Evolutionary conservation across 2,329 filamentous ascomycete genomes (phyloP).

Genomic region (Neofusicoccum laricinum): DNA sequence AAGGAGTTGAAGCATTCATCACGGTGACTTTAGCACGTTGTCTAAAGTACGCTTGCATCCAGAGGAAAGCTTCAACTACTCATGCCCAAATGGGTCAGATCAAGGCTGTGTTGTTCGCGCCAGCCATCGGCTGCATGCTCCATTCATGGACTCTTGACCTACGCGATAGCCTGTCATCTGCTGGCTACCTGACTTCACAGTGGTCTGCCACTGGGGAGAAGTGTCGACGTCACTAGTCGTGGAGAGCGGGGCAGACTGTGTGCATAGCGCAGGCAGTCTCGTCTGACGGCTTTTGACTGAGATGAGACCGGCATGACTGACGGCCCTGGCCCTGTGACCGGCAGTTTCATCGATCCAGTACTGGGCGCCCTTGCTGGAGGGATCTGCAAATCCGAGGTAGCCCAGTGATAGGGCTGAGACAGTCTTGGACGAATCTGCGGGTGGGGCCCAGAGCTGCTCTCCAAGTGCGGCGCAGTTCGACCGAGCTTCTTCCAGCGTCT

Average conservation of each 20-base stretch:
- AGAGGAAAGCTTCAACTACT: no score
- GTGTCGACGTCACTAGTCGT: conserved; percentile 19
- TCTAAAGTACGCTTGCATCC: no score
- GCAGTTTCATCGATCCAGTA: conserved; percentile 18
- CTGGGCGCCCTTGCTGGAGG: neutral
- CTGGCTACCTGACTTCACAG: conserved; percentile 20
- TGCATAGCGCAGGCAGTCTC: conserved; percentile 22
- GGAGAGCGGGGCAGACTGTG: conserved; percentile 24
- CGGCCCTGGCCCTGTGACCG: neutral
- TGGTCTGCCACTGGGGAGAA: conserved; percentile 20
- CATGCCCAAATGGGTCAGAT: no score
- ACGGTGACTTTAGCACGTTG: no score
- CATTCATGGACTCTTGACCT: no score
- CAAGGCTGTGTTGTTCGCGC: no score
- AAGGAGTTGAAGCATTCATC: no score
- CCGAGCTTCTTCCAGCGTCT: conserved; percentile 16
- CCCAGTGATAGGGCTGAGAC: conserved; percentile 4
- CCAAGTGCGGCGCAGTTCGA: conserved; percentile 16
- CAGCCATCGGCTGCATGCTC: no score
- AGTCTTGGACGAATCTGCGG: neutral
- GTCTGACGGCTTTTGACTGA: conserved; percentile 2
- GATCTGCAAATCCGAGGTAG: conserved; percentile 15
- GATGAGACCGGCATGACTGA: conserved; percentile 8
- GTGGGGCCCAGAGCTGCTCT: conserved; percentile 18
- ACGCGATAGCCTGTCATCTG: conserved; percentile 20